Evolutionary conservation across 345 rosid species (phyloP), one percentile per base, ranked within the genome.

Genomic region (Cochlearia excelsa): DNA sequence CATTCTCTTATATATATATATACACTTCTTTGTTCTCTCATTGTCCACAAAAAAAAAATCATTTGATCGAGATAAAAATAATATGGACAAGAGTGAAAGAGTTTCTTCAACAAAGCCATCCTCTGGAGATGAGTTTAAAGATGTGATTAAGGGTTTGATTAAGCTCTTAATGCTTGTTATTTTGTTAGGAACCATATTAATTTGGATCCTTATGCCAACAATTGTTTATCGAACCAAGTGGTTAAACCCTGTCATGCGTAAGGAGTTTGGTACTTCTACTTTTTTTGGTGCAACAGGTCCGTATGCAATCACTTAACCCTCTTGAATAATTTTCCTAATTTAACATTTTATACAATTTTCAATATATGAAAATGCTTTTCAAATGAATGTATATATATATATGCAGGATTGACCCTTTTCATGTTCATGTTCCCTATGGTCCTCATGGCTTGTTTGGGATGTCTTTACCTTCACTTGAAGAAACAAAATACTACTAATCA

Each of bases 131-230:
- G 67, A 68, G 42, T 60, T 68, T 5, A 69, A 62, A 30, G 60
- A 45, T 37, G 46, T 54, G 62, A 43, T 73, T 11, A 60, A 73
- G 59, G 46, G 77, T 43, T 66, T 43, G 33, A 78, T 79, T 58
- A 74, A 65, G 80, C 55, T 76, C 9, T 35, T 82, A 46, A 9
- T 70, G 8, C 45, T 59, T 26, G 64, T 60, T 10, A 59, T 90
- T 9, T 71, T 74, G 63, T 39, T 80, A 4, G 94, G 89, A 23
- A 55, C 40, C 50, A 48, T 81, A 53, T 46, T 85, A 70, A 53
- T 87, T 43, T 87, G 91, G 94, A 59, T 75, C 60, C 57, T 85
- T 81, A 62, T 52, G 72, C 82, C 96, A 29, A 84, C 96, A 33
- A 58, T 67, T 40, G 73, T 77, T 11, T 90, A 66, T 65, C 54